Base-by-base conservation (phyloP, 345 rosid genomes). In the Arabis hirsuta region DNA sequence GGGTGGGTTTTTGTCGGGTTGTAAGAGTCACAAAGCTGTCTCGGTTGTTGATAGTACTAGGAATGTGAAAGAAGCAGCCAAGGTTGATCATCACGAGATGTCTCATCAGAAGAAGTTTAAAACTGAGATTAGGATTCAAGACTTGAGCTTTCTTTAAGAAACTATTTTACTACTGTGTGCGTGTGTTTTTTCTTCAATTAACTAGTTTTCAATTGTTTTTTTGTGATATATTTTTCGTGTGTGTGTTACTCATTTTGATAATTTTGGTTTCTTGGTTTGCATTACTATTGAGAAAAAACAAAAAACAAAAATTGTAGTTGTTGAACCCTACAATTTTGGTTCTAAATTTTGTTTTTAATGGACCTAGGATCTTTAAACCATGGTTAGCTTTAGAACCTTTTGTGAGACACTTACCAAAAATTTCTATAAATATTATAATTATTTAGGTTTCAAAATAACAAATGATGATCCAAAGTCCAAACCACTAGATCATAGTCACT, bases 11-110 rank as follows among this genome's bases (percentile, higher is more conserved):
- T 63, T 90, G 83, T 68, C 85, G 76, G 89, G 96, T 4, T 93
- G 98, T 56, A 90, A 87, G 79, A 88, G 84, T 65, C 76, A 85
- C 22, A 87, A 87, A 82, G 84, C 96, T 16, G 86, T 87, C 3
- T 76, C 51, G 53, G 83, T 88, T 47, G 85, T 88, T 9, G 85
- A 77, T 68, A 89, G 85, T 73, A 80, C 74, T 13, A 64, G 81
- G 50, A 63, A 16, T 61, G 32, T 45, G 24, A 67, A 67, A 62
- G 65, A 62, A 41, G 9, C 70, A 41, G 55, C 61, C 50, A 63
- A 70, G n/a, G 67, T 31, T 69, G 36, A 52, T 62, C 58, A 67
- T 58, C 59, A 60, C 20, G 72, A 65, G 13, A 65, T 65, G 66
- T 48, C 77, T 65, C 59, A 56, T 45, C 73, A 61, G n/a, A 68